Evolutionary conservation across 208 protist genomes (phyloP), one percentile per base, ranked within the genome.

Genomic region (Acanthamoeba divionensis): DNA sequence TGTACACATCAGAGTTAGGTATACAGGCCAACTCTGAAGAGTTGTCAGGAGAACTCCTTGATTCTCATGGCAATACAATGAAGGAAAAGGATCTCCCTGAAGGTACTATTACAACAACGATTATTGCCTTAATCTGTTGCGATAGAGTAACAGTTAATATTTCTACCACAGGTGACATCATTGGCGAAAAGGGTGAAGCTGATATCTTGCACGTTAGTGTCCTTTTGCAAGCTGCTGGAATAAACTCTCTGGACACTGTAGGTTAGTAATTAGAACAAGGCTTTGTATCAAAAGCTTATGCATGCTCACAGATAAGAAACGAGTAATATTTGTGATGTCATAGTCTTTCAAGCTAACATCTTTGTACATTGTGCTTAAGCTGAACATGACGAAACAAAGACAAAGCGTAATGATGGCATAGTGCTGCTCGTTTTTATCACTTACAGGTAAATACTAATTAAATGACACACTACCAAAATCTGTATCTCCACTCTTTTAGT

Each of bases 341-440:
- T n/a, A n/a, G n/a, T 60, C 52, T 60, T n/a, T 60, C 18, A 60
- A n/a, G 18, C n/a, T 24, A 60, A 18, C 52, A 24, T 60, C n/a
- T 18, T n/a, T 60, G 18, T 60, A n/a, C 52, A 24, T 60, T 60
- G 18, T 60, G 18, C 18, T 24, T n/a, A 60, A 60, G 52, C 52
- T 18, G 18, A 18, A 18, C 18, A 60, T n/a, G n/a, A 60, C 52
- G 52, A 18, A 18, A 60, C 52, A 24, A 24, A 24, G 21, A 60
- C 55, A 12, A 88, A 88, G 79, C 15, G 79, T 15, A 41, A 88
- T 33, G 79, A 88, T 15, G 79, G 79, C 0, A 88, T 88, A 21
- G 79, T 88, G 36, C n/a, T 88, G 8, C 55, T 88, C 10, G 79
- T 88, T 38, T 88, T 88, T 33, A 69, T 88, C 55, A 88, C 79